A percentile compares a stretch with the other conserved stretches of the same genome.
phyloP scores from a whole-genome alignment of 306 rosid species.

The Potentilla sterilis region DNA sequence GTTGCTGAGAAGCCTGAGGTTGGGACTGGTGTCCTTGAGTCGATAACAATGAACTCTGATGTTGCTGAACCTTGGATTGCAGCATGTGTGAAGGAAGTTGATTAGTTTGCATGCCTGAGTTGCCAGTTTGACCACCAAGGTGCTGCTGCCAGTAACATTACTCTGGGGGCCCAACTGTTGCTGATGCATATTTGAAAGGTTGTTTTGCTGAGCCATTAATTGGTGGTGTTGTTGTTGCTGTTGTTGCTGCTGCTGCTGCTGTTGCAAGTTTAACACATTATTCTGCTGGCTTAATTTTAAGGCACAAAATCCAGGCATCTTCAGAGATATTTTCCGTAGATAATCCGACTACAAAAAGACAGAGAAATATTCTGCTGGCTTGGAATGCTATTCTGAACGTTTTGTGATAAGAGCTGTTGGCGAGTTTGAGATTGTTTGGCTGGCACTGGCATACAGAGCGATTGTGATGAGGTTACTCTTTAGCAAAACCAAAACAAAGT shows the following conservation, averaged over 20 bases:
- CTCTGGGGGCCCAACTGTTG: conserved; percentile 69
- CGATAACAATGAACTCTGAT: conserved; percentile 51
- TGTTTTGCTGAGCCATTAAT: conserved; percentile 68
- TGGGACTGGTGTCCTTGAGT: conserved; percentile 71
- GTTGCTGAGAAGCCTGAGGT: conserved; percentile 67
- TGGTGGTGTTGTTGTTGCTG: conserved; percentile 42
- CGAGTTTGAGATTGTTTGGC: conserved; percentile 61
- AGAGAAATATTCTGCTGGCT: too few relatives aligned
- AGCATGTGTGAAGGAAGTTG: conserved; percentile 66
- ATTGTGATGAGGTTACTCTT: too few relatives aligned
- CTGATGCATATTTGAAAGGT: conserved; percentile 68
- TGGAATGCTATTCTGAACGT: conserved; percentile 52
- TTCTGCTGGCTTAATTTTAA: conserved; percentile 73
- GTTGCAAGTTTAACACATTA: conserved; percentile 58
- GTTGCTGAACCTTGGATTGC: conserved; percentile 72
- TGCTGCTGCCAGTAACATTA: conserved; percentile 67
- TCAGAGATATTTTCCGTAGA: too few relatives aligned
- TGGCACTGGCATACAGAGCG: conserved; percentile 47
- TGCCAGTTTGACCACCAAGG: conserved; percentile 65
- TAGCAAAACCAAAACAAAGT: too few relatives aligned
- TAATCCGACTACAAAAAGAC: too few relatives aligned
- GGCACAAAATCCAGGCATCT: too few relatives aligned
- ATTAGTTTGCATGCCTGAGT: conserved; percentile 67
- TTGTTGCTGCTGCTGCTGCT: conserved; percentile 53
- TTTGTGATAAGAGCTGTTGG: conserved; percentile 69